Evolutionary conservation across 2,329 filamentous ascomycete species (phyloP).

Genomic region (Hymenoscyphus albidus): DNA sequence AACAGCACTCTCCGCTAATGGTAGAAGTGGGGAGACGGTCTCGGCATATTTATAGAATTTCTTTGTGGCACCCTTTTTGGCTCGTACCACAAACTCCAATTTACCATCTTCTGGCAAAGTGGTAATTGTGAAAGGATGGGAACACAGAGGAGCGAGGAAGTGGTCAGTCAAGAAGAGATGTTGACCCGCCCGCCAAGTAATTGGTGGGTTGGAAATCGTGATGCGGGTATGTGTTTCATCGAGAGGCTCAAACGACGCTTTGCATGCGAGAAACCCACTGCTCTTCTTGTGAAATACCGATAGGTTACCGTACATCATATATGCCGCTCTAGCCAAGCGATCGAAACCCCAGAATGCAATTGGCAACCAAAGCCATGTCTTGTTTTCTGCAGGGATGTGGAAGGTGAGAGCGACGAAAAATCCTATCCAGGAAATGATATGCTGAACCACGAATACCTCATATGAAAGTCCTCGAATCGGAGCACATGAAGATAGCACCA

Average conservation of each 20-base stretch:
- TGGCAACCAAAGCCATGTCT: slow-evolving; percentile 44
- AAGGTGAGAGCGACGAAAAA: slow-evolving; percentile 46
- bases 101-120: slow-evolving; percentile 51
- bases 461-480: slow-evolving; percentile 48
- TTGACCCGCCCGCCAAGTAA: slow-evolving; percentile 59
- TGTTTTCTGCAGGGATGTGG: slow-evolving; percentile 44
- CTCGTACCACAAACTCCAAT: slow-evolving; percentile 54
- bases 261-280: slow-evolving; percentile 38
- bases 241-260: slow-evolving; percentile 45
- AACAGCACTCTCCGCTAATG: slow-evolving; percentile 16
- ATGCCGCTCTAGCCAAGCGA: slow-evolving; percentile 38
- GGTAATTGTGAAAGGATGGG: slow-evolving; percentile 62
- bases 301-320: slow-evolving; percentile 40
- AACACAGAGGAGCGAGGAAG: slow-evolving; percentile 53
- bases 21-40: slow-evolving; percentile 35
- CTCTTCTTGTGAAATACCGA: slow-evolving; percentile 38
- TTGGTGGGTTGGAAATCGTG: slow-evolving; percentile 50
- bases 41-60: slow-evolving; percentile 49
- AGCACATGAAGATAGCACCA: slow-evolving; percentile 47
- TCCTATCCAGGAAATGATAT: slow-evolving; percentile 47
- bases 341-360: slow-evolving; percentile 45
- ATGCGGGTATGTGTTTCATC: slow-evolving; percentile 54
- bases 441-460: slow-evolving; percentile 52
- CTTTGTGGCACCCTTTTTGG: slow-evolving; percentile 49
- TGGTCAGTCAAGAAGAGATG: slow-evolving; percentile 60